phyloP scores from a whole-genome alignment of 495 filamentous ascomycete genomes.

The Neurospora sp. region DNA sequence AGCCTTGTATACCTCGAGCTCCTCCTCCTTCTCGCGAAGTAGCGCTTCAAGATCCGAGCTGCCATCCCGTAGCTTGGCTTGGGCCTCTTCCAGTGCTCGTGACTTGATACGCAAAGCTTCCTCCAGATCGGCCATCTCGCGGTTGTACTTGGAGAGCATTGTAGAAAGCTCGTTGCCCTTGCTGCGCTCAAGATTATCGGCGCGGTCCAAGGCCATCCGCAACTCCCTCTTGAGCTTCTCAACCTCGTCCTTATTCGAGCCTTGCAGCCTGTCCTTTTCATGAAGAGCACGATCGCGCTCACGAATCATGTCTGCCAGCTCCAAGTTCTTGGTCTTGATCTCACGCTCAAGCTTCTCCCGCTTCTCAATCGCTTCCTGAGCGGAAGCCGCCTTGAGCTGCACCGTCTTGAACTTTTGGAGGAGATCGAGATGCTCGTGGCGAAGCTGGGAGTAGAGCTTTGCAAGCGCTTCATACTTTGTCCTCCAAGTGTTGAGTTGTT shows the following conservation, averaged over 20 bases:
- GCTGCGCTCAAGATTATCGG: slow-evolving; percentile 81
- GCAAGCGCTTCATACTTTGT: slow-evolving; percentile 94
- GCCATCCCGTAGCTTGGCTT: slow-evolving; percentile 63
- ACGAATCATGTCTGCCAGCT: slow-evolving; percentile 96
- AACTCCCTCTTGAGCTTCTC: slow-evolving; percentile 97
- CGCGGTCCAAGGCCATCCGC: slow-evolving; percentile 81
- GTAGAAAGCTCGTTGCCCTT: slow-evolving; percentile 92
- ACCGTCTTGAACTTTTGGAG: slow-evolving; percentile 91
- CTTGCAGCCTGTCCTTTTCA: slow-evolving; percentile 75
- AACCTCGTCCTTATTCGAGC: slow-evolving; percentile 82
- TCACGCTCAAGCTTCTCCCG: slow-evolving; percentile 93
- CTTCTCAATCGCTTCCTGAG: slow-evolving; percentile 90
- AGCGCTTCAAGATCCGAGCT: slow-evolving; percentile 75
- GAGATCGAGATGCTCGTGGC: slow-evolving; percentile 89
- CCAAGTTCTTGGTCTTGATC: slow-evolving; percentile 97
- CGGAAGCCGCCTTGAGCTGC: slow-evolving; percentile 90
- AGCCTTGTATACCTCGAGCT: slow-evolving; percentile 91
- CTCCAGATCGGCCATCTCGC: slow-evolving; percentile 92
- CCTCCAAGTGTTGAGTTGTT: slow-evolving; percentile 93
- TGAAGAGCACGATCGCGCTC: slow-evolving; percentile 92
- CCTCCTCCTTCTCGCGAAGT: slow-evolving; percentile 88
- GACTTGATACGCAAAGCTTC: slow-evolving; percentile 85
- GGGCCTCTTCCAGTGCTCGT: slow-evolving; percentile 74
- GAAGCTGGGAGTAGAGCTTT: slow-evolving; percentile 92
- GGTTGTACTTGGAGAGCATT: slow-evolving; percentile 89